Evolutionary conservation across 1,284 basidiomycete species (phyloP).

Genomic region (Vanrija sp.): DNA sequence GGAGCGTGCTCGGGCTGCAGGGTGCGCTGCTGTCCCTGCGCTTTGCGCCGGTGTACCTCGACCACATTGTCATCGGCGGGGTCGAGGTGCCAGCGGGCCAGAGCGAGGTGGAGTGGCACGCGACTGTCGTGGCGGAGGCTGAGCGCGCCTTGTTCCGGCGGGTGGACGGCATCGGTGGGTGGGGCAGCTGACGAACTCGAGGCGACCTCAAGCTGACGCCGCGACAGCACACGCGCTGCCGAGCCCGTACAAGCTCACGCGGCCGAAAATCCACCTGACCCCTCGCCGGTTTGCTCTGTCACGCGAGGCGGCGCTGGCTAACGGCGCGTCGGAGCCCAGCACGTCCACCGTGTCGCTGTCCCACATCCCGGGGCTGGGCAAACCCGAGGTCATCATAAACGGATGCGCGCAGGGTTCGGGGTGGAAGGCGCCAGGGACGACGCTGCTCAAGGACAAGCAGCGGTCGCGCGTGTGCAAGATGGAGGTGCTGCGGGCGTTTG

Average conservation of each 20-base stretch:
- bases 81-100: constrained; percentile 46
- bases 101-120: constrained; percentile 43
- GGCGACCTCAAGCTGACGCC: constrained; percentile 8
- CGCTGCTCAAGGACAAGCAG: constrained; percentile 23
- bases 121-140: constrained; percentile 62
- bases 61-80: constrained; percentile 65
- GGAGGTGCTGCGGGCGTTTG: constrained; percentile 53
- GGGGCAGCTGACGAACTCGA: too few relatives aligned
- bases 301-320: constrained; percentile 1
- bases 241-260: constrained; percentile 47
- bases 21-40: constrained; percentile 65
- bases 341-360: constrained; percentile 17
- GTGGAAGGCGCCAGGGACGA: constrained; percentile 35
- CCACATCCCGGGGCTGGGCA: constrained; percentile 50
- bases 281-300: constrained; percentile 38
- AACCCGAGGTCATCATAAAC: constrained; percentile 55
- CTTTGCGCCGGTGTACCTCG: constrained; percentile 63
- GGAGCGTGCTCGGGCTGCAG: constrained; percentile 77
- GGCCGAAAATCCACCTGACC: constrained; percentile 53
- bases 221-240: constrained; percentile 2
- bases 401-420: constrained; percentile 14
- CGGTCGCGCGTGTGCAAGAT: constrained; percentile 32
- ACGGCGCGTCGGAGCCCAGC: constrained; percentile 17
- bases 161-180: constrained; percentile 6
- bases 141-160: constrained; percentile 53